These are phyloP conservation scores for Conticribra guillardii DNA, from an alignment of 108 stramenopile genomes.

Conservation along the genomic window DNA sequence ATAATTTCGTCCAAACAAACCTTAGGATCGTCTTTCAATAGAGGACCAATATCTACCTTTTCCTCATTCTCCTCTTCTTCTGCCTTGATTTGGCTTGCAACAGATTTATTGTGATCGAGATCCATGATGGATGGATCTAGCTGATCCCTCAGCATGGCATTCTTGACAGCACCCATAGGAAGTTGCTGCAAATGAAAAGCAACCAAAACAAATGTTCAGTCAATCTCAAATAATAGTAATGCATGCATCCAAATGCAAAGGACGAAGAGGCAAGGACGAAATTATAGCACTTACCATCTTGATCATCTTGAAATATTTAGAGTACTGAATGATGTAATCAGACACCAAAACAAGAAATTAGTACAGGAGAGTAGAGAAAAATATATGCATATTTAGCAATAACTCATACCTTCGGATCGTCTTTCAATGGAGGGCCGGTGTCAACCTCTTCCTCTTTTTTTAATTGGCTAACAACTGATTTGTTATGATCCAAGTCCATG, in stretches of 20 bases:
- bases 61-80: no score
- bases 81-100: slow-evolving; percentile 52
- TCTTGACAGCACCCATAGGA: slow-evolving; percentile 74
- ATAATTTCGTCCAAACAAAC: neutral
- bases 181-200: slow-evolving; percentile 64
- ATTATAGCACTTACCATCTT: slow-evolving; percentile 39
- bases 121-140: slow-evolving; percentile 65
- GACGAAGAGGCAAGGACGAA: neutral
- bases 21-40: slow-evolving; percentile 79
- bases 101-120: slow-evolving; percentile 57
- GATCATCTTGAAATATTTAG: slow-evolving; percentile 78
- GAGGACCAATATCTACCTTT: slow-evolving; percentile 46
- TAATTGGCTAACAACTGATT: slow-evolving; percentile 53
- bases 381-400: slow-evolving; percentile 63
- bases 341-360: neutral
- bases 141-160: slow-evolving; percentile 73
- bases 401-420: slow-evolving; percentile 60
- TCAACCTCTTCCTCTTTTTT: slow-evolving; percentile 30
- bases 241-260: neutral
- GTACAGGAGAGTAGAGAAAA: neutral
- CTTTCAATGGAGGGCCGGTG: slow-evolving; percentile 69
- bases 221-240: no score
- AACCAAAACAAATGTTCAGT: no score
- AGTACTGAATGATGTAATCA: slow-evolving; percentile 24
- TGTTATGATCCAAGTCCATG: slow-evolving; percentile 61